Percentiles rank a stretch among this genome's conserved stretches.
Evolutionary conservation across 192 early-diverging fungal genomes (phyloP).

Genomic region (Rhizoclosmatium globosum): DNA sequence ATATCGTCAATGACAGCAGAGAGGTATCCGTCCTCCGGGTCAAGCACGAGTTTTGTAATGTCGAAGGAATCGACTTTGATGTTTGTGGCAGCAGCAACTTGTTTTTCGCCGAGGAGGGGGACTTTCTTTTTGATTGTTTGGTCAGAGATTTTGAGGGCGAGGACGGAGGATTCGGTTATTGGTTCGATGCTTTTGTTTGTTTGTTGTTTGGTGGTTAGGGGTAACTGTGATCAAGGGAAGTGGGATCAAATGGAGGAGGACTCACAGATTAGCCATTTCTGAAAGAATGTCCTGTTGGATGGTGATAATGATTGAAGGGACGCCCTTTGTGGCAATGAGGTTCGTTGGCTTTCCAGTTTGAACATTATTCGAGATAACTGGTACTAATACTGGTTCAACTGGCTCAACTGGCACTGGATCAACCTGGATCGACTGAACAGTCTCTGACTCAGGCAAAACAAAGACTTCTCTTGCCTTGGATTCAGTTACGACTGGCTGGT

Average conservation of each 20-base stretch:
- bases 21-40: conserved; percentile 10
- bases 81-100: conserved; percentile 14
- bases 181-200: conserved; percentile 10
- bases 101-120: conserved; percentile 7
- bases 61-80: conserved; percentile 12
- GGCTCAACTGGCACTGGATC: neutral
- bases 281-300: neutral
- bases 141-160: conserved; percentile 19
- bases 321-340: neutral
- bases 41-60: neutral
- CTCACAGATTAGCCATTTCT: conserved; percentile 9
- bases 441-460: neutral
- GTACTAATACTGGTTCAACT: too few relatives aligned
- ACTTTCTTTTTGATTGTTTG: conserved; percentile 14
- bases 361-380: too few relatives aligned
- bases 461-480: neutral
- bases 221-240: neutral
- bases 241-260: neutral
- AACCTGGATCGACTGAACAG: neutral
- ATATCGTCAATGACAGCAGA: conserved; percentile 4
- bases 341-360: neutral
- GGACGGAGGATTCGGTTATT: conserved; percentile 17
- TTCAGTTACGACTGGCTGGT: too few relatives aligned
- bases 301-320: conserved; percentile 4
- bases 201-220: neutral